These are phyloP conservation scores for Podila epigama DNA, from an alignment of 192 early-diverging fungal species.

Conservation along the genomic window DNA sequence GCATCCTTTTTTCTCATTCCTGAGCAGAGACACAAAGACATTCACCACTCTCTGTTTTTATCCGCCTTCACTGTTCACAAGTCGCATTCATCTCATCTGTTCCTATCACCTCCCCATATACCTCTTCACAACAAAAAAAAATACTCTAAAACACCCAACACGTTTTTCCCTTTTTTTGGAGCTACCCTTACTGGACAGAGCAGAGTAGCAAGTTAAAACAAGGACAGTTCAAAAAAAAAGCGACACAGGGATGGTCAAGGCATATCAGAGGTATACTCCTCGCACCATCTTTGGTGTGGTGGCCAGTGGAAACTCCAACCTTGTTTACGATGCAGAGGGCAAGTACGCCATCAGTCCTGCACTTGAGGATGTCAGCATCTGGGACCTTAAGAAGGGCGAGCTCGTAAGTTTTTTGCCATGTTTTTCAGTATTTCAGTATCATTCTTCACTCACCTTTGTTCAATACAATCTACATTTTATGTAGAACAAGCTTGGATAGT, in stretches of 20 bases:
- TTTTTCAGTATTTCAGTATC: too few relatives aligned
- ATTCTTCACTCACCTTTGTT: too few relatives aligned
- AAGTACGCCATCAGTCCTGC: slow-evolving; percentile 81
- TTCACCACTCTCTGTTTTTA: too few relatives aligned
- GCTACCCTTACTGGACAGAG: neutral
- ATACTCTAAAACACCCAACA: neutral
- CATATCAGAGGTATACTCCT: slow-evolving; percentile 86
- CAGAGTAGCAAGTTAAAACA: slow-evolving; percentile 12
- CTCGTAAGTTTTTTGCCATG: slow-evolving; percentile 50
- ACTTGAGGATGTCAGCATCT: slow-evolving; percentile 83
- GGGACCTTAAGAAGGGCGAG: slow-evolving; percentile 87
- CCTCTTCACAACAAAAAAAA: neutral
- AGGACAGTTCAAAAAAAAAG: slow-evolving; percentile 3
- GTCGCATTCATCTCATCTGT: neutral
- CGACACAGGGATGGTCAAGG: slow-evolving; percentile 65
- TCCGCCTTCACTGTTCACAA: neutral
- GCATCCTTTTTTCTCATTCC: too few relatives aligned
- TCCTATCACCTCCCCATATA: neutral
- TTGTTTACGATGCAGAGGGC: slow-evolving; percentile 73
- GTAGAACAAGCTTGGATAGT: too few relatives aligned
- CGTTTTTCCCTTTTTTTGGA: neutral
- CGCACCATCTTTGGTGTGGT: slow-evolving; percentile 87
- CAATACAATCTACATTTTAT: too few relatives aligned
- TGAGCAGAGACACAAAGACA: too few relatives aligned
- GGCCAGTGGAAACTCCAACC: slow-evolving; percentile 70